Evolutionary conservation across 2,329 filamentous ascomycete genomes (phyloP).

Genomic region (Paraphoma sp.): DNA sequence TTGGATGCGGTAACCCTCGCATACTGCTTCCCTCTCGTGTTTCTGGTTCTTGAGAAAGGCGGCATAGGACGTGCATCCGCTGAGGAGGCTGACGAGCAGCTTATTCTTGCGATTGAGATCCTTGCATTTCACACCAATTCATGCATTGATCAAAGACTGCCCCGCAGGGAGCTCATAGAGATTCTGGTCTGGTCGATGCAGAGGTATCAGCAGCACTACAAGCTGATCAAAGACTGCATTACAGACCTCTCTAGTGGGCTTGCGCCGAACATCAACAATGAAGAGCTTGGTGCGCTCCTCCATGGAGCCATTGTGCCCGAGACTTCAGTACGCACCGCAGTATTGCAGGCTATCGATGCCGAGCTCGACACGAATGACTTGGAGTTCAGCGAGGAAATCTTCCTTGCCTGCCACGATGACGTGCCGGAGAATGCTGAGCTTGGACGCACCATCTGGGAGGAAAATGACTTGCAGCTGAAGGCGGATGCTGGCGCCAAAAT

Average conservation of each 20-base stretch:
- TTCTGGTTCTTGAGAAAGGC: constrained; percentile 78
- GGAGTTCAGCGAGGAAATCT: constrained; percentile 87
- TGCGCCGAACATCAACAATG: constrained; percentile 75
- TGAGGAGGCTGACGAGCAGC: constrained; percentile 87
- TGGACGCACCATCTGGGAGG: constrained; percentile 91
- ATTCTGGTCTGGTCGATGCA: constrained; percentile 84
- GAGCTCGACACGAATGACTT: constrained; percentile 92
- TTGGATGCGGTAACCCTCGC: constrained; percentile 88
- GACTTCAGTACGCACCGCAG: constrained; percentile 78
- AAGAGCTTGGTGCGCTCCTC: constrained; percentile 79
- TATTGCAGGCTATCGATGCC: constrained; percentile 86
- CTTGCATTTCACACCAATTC: constrained; percentile 85
- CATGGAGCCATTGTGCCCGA: constrained; percentile 81
- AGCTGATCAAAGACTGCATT: constrained; percentile 90
- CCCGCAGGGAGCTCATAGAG: constrained; percentile 75
- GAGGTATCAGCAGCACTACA: constrained; percentile 89
- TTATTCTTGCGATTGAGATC: constrained; percentile 87
- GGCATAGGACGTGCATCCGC: constrained; percentile 71
- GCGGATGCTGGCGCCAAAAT: constrained; percentile 70
- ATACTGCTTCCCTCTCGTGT: constrained; percentile 83
- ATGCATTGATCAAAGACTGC: constrained; percentile 77
- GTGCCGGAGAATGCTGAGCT: constrained; percentile 84
- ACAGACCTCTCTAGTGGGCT: constrained; percentile 84
- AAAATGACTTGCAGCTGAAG: constrained; percentile 78
- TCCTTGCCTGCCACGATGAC: constrained; percentile 92